These are phyloP conservation scores for Pholiota conissans DNA, from an alignment of 768 basidiomycete genomes.

Conservation along the genomic window DNA sequence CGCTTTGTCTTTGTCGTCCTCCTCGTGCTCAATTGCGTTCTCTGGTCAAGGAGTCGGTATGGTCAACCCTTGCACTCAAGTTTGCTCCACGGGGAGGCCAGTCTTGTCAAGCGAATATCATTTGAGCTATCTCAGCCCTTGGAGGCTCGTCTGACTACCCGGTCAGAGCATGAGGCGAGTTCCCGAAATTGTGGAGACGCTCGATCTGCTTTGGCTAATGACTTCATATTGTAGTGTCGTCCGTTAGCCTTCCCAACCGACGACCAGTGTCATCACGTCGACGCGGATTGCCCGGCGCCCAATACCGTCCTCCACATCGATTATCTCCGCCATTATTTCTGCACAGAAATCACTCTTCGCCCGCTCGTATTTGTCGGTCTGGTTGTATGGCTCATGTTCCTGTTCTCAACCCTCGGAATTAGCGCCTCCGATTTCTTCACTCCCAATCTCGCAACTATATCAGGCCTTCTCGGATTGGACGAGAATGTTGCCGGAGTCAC, in stretches of 20 bases:
- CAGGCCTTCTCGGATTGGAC: slow-evolving; percentile 80
- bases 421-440: slow-evolving; percentile 97
- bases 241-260: slow-evolving; percentile 54
- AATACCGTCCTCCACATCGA: slow-evolving; percentile 69
- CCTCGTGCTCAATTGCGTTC: slow-evolving; percentile 55
- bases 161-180: slow-evolving; percentile 29
- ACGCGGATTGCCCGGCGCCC: slow-evolving; percentile 52
- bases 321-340: slow-evolving; percentile 74
- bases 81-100: slow-evolving; percentile 27
- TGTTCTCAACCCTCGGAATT: slow-evolving; percentile 95
- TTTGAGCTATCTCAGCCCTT: slow-evolving; percentile 32
- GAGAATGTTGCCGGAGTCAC: slow-evolving; percentile 97
- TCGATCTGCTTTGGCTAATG: neutral
- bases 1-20: slow-evolving; percentile 52
- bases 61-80: slow-evolving; percentile 30
- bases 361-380: slow-evolving; percentile 64
- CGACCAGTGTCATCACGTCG: slow-evolving; percentile 68
- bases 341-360: slow-evolving; percentile 52
- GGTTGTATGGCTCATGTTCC: slow-evolving; percentile 80
- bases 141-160: slow-evolving; percentile 13
- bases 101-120: slow-evolving; percentile 44
- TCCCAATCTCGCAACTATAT: slow-evolving; percentile 90
- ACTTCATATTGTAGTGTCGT: slow-evolving; percentile 72
- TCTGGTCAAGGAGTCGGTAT: slow-evolving; percentile 67
- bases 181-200: neutral